Conservation (phyloP, 2,329 filamentous ascomycete genomes). For the Dactylellina haptotyla region DNA sequence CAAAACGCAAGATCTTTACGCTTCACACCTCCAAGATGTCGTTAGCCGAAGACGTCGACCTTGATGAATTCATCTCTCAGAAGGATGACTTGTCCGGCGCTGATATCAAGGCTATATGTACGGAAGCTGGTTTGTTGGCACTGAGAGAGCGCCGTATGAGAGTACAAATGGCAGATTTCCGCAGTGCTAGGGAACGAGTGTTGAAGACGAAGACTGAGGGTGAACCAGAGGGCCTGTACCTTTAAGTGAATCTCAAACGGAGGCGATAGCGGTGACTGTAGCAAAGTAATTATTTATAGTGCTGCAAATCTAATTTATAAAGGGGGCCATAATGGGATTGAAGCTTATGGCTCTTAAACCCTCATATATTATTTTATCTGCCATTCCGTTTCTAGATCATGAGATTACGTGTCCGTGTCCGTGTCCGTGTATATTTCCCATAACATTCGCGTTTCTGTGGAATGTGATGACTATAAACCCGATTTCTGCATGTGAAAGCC, state of each 20-base stretch:
- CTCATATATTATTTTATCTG: background rate
- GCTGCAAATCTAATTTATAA: constrained; percentile 8
- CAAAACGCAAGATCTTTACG: constrained; percentile 96
- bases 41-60: constrained; percentile 92
- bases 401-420: background rate
- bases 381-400: background rate
- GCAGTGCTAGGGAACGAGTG: constrained; percentile 89
- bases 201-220: constrained; percentile 98
- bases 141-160: constrained; percentile 95
- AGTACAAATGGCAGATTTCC: constrained; percentile 98
- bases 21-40: constrained; percentile 99
- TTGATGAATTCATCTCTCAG: constrained; percentile 97
- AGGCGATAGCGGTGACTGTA: background rate
- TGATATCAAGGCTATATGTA: constrained; percentile 99
- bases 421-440: background rate
- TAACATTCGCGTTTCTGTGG: background rate
- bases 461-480: no score
- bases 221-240: constrained; percentile 96
- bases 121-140: constrained; percentile 93
- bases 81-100: constrained; percentile 98
- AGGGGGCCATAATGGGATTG: constrained; percentile 13
- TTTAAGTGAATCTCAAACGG: constrained; percentile 70
- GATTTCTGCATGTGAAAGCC: background rate
- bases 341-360: constrained; percentile 5
- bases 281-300: constrained; percentile 8